Conservation (phyloP, 495 filamentous ascomycete species). For the Penicillium antarcticum region DNA sequence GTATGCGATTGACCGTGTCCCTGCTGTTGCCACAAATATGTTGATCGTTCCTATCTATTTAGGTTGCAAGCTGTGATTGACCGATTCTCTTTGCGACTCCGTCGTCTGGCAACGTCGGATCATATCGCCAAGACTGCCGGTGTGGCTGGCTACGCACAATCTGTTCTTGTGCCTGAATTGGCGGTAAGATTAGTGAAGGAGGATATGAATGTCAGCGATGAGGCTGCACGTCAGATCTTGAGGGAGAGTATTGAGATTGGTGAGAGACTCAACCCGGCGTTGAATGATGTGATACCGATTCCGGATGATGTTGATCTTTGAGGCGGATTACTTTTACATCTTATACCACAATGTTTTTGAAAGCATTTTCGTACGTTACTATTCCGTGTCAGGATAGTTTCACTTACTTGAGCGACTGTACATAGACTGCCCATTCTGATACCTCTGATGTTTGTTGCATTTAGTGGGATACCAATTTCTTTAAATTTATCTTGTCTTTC, state of each 20-base stretch:
- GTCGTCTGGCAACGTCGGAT: conserved; percentile 62
- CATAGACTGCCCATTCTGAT: too few species aligned
- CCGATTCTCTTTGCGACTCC: conserved; percentile 58
- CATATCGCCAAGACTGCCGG: conserved; percentile 66
- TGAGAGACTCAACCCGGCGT: conserved; percentile 66
- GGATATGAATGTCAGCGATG: conserved; percentile 70
- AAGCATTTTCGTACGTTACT: too few species aligned
- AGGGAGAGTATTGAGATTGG: conserved; percentile 75
- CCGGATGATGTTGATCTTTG: conserved; percentile 14
- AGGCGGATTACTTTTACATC: too few species aligned
- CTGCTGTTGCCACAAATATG: neutral
- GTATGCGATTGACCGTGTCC: conserved; percentile 26
- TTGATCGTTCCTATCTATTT: conserved; percentile 1
- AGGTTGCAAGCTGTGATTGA: conserved; percentile 63
- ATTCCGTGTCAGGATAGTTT: too few species aligned
- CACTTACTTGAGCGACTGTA: too few species aligned
- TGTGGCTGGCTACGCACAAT: conserved; percentile 73
- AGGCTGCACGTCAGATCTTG: conserved; percentile 65
- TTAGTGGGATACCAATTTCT: too few species aligned
- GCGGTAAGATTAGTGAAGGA: conserved; percentile 74
- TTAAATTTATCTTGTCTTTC: too few species aligned
- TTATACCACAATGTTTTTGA: too few species aligned
- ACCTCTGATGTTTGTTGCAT: too few species aligned
- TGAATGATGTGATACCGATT: conserved; percentile 55
- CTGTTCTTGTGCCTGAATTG: conserved; percentile 84